Evolutionary conservation across 768 basidiomycete species (phyloP), one percentile per base, ranked within the genome.

Genomic region (Lactifluus volemus): DNA sequence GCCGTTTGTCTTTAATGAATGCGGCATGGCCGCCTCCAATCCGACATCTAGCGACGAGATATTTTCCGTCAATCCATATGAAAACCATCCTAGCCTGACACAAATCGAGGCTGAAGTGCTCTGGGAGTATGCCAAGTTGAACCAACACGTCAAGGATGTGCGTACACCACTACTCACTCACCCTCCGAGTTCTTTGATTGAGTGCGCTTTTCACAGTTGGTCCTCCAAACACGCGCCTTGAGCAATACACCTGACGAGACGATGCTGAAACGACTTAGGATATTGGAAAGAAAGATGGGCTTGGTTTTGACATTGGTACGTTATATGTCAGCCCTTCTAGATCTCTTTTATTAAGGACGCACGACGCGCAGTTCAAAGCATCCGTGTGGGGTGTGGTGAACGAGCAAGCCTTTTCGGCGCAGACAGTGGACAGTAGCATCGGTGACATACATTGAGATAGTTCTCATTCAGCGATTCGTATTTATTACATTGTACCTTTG

Each of bases 351-450:
- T n/a, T 30, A 15, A 15, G 25, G 25, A 48, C 41, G 30, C 36
- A 34, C 36, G 8, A 8, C 29, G 19, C 38, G 6, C 67, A 94
- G 92, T 98, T 94, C 82, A 95, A 97, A 75, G 93, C 89, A 0
- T 96, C 95, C 11, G 92, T 96, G 1, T 96, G 93, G 92, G 91
- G 88, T 14, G 88, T 95, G 56, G 87, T 97, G 70, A 90, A 88
- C 70, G 87, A 91, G 67, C 86, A 89, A 67, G 80, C 82, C 21
- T 72, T 73, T 30, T 64, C 65, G 9, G 56, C 25, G 48, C 34
- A 53, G 9, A 51, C 58, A 38, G 55, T 29, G 32, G 63, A 65
- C 36, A 42, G 45, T 29, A 61, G 34, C n/a, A 41, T 44, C 30
- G 47, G n/a, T 32, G 59, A 64, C 56, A 58, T 25, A 38, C 55